A percentile compares a stretch with the other conserved stretches of the same genome.
Conservation (phyloP, 768 basidiomycete genomes). For the Tulasnella sp. region DNA sequence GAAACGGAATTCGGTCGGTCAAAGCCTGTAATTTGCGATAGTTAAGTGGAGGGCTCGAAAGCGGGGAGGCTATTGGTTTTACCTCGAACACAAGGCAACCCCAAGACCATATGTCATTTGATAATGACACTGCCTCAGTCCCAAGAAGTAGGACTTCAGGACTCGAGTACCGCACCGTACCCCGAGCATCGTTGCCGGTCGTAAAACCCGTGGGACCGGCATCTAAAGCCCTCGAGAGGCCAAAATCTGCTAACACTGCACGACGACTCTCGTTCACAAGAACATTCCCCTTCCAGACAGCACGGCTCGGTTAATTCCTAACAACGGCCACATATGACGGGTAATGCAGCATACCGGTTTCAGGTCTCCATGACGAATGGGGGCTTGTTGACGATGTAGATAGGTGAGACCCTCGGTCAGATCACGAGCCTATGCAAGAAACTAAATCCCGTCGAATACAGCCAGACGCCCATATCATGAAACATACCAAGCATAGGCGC, state of each 20-base stretch:
- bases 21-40: neutral
- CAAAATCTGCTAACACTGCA: neutral
- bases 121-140: neutral
- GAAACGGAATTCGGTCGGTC: neutral
- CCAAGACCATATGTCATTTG: constrained; percentile 14
- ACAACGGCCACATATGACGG: neutral
- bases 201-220: neutral
- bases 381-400: neutral
- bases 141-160: neutral
- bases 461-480: too few species aligned
- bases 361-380: neutral
- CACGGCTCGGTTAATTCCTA: too few species aligned
- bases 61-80: too few species aligned
- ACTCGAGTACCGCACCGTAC: neutral
- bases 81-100: constrained; percentile 12
- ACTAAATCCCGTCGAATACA: neutral
- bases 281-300: neutral
- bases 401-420: neutral
- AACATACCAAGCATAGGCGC: too few species aligned
- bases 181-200: neutral
- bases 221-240: neutral
- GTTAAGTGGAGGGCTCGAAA: neutral
- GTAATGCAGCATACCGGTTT: neutral
- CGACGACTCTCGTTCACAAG: neutral
- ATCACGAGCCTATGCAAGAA: neutral